These are phyloP conservation scores for Lolium rigidum DNA, from an alignment of 176 grass and related monocot species.

Conservation along the genomic window DNA sequence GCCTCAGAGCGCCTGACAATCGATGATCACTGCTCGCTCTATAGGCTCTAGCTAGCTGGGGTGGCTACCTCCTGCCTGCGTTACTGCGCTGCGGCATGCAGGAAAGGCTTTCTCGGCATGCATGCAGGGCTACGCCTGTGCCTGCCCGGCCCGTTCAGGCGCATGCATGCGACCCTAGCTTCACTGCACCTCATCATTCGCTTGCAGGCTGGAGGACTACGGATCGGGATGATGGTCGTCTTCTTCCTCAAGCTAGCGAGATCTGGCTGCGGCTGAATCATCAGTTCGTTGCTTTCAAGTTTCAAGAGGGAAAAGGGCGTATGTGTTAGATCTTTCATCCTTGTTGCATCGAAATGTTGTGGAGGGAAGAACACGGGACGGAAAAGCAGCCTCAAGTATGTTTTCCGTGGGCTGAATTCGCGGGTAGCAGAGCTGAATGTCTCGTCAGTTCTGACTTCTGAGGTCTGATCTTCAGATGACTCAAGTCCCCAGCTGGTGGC, in stretches of 20 bases:
- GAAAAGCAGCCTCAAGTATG: too few species aligned
- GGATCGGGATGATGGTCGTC: background rate
- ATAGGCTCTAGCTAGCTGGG: background rate
- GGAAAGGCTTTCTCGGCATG: slow-evolving; percentile 22
- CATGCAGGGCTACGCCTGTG: slow-evolving; percentile 11
- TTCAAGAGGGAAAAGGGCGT: background rate
- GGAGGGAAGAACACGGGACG: too few species aligned
- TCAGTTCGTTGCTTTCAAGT: background rate
- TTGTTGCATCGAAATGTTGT: too few species aligned
- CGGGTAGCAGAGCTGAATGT: background rate
- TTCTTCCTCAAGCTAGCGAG: background rate
- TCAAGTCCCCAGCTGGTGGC: background rate
- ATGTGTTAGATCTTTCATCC: too few species aligned
- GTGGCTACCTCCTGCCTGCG: background rate
- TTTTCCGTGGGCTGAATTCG: background rate
- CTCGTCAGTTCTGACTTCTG: background rate
- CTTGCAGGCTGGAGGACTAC: background rate
- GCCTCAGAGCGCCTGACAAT: background rate
- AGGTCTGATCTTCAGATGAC: background rate
- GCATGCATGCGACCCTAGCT: slow-evolving; percentile 23
- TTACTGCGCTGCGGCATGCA: background rate
- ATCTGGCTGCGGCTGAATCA: background rate
- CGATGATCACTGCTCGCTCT: background rate
- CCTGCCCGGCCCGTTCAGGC: background rate
- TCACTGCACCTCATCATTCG: background rate